A percentile compares a stretch with the other conserved stretches of the same genome.
These are phyloP conservation scores for Boletus bicolor DNA, from an alignment of 768 basidiomycete genomes.

Conservation along the genomic window DNA sequence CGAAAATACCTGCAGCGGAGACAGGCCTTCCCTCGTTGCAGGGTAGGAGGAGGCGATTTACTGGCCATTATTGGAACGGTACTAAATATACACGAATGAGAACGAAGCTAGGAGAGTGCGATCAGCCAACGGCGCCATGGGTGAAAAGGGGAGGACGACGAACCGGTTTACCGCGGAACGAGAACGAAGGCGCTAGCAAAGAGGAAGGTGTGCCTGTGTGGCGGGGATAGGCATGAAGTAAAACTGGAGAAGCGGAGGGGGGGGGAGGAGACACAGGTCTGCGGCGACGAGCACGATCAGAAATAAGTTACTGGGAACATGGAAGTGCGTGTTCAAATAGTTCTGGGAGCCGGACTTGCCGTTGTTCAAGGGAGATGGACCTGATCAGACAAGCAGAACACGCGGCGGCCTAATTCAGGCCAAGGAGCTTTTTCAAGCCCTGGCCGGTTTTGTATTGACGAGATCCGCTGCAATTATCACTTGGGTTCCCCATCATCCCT, in stretches of 20 bases:
- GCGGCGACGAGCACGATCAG: slow-evolving; percentile 16
- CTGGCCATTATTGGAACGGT: slow-evolving; percentile 35
- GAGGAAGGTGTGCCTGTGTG: slow-evolving; percentile 16
- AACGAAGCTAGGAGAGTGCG: slow-evolving; percentile 17
- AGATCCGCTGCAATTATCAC: slow-evolving; percentile 12
- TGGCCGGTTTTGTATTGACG: slow-evolving; percentile 5
- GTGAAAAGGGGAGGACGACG: background rate
- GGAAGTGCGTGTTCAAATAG: slow-evolving; percentile 29
- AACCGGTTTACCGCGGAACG: slow-evolving; percentile 7
- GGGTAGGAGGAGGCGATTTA: slow-evolving; percentile 35
- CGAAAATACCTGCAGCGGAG: slow-evolving; percentile 62
- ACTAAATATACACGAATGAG: slow-evolving; percentile 36
- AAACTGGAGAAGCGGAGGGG: background rate
- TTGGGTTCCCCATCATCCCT: slow-evolving; percentile 3
- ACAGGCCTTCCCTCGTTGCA: slow-evolving; percentile 71
- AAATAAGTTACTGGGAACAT: slow-evolving; percentile 32
- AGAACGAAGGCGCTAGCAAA: slow-evolving; percentile 6
- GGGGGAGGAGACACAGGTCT: background rate
- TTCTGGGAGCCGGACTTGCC: slow-evolving; percentile 27
- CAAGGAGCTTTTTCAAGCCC: slow-evolving; percentile 16
- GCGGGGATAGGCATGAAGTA: slow-evolving; percentile 30
- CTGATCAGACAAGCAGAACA: slow-evolving; percentile 25
- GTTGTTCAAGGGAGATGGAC: slow-evolving; percentile 25
- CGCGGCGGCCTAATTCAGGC: slow-evolving; percentile 26
- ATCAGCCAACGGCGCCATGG: background rate